Conservation (phyloP, 1,284 basidiomycete genomes). For the Ceratobasidium sp. region DNA sequence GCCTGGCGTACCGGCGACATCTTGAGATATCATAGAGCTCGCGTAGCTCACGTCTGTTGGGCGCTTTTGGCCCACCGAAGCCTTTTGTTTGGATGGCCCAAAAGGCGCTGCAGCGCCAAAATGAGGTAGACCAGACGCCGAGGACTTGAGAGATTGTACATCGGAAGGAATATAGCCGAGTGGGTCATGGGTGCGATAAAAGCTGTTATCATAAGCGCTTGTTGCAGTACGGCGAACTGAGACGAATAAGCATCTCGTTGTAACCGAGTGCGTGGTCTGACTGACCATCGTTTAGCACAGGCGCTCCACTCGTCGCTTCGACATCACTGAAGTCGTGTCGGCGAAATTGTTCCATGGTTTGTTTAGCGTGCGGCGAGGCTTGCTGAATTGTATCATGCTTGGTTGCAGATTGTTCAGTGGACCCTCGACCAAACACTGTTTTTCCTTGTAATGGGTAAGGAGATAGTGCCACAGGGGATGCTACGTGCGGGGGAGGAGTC, state of each 20-base stretch:
- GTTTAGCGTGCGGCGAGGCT: conserved; percentile 84
- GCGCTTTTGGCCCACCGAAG: conserved; percentile 70
- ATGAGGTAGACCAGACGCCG: conserved; percentile 90
- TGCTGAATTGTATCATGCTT: conserved; percentile 99
- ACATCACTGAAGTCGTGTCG: conserved; percentile 88
- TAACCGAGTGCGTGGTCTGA: conserved; percentile 46
- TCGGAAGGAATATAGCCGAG: conserved; percentile 95
- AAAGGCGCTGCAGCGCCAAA: conserved; percentile 74
- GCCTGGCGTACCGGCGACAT: conserved; percentile 67
- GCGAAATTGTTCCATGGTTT: conserved; percentile 93
- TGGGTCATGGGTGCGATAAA: conserved; percentile 95
- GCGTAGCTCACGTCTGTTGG: conserved; percentile 86
- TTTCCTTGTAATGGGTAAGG: conserved; percentile 98
- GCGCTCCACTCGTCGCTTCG: conserved; percentile 62
- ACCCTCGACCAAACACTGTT: conserved; percentile 92
- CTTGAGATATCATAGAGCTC: conserved; percentile 90
- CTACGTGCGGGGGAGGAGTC: conserved; percentile 58
- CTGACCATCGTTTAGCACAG: conserved; percentile 47
- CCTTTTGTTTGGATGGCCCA: conserved; percentile 69
- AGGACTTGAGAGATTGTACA: conserved; percentile 91
- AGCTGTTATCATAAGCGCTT: conserved; percentile 91
- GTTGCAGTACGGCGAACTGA: conserved; percentile 75
- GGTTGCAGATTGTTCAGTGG: conserved; percentile 95
- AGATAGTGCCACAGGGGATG: conserved; percentile 99
- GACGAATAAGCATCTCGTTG: conserved; percentile 43